Conservation (phyloP, 2,329 filamentous ascomycete species). For the Arachnopeziza araneosa region DNA sequence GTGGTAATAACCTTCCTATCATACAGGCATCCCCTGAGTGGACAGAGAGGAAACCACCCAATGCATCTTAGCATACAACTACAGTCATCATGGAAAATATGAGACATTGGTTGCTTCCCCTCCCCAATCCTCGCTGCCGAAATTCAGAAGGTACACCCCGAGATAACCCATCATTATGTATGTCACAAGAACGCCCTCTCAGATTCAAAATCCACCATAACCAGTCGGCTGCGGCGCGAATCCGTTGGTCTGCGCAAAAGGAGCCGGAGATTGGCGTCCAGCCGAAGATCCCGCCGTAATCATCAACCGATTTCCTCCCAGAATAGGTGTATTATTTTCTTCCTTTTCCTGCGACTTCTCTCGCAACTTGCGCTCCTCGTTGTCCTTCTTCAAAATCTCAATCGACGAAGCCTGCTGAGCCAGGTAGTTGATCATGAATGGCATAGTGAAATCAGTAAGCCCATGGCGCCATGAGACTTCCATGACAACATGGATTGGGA, state of each 20-base stretch:
- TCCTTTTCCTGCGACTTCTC: slow-evolving; percentile 72
- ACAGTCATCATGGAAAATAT: slow-evolving; percentile 22
- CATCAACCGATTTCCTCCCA: slow-evolving; percentile 86
- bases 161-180: slow-evolving; percentile 30
- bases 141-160: slow-evolving; percentile 23
- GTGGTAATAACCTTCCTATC: slow-evolving; percentile 25
- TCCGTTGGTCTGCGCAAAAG: slow-evolving; percentile 77
- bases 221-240: slow-evolving; percentile 86
- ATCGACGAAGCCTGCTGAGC: slow-evolving; percentile 86
- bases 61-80: slow-evolving; percentile 26
- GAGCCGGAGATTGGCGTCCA: slow-evolving; percentile 47
- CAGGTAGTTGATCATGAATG: slow-evolving; percentile 99
- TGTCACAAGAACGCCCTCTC: slow-evolving; percentile 14
- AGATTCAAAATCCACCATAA: slow-evolving; percentile 49
- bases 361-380: slow-evolving; percentile 82
- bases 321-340: slow-evolving; percentile 89
- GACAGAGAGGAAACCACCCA: slow-evolving; percentile 14
- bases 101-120: slow-evolving; percentile 18
- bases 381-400: slow-evolving; percentile 82
- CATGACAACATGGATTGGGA: slow-evolving; percentile 85
- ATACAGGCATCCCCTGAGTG: slow-evolving; percentile 20
- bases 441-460: slow-evolving; percentile 96
- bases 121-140: slow-evolving; percentile 7
- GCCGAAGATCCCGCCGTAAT: slow-evolving; percentile 79
- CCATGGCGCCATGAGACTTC: slow-evolving; percentile 97